Percentiles rank a stretch among this genome's conserved stretches.
These are phyloP conservation scores for Entomortierella beljakovae DNA, from an alignment of 192 early-diverging fungal genomes.

Conservation along the genomic window DNA sequence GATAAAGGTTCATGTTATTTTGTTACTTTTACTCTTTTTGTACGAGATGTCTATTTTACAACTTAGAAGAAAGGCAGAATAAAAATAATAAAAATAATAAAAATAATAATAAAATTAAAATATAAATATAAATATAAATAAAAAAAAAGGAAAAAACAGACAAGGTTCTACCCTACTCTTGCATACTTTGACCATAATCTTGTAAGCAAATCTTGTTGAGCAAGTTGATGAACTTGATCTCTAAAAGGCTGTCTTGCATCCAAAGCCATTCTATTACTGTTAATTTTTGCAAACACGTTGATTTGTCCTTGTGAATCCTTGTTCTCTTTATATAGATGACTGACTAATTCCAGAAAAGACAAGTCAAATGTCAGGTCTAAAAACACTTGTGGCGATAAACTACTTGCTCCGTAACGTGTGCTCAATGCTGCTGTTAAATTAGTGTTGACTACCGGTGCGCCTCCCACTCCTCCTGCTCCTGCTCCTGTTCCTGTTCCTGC, in stretches of 20 bases:
- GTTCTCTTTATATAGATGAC: slow-evolving; percentile 25
- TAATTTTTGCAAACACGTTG: slow-evolving; percentile 19
- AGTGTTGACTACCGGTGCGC: too few relatives aligned
- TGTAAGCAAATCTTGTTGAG: slow-evolving; percentile 35
- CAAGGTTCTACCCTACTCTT: slow-evolving; percentile 19
- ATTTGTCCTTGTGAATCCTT: slow-evolving; percentile 11
- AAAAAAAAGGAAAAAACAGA: too few relatives aligned
- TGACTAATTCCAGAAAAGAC: slow-evolving; percentile 31
- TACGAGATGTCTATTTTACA: too few relatives aligned
- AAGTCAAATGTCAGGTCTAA: slow-evolving; percentile 40
- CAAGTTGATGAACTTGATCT: slow-evolving; percentile 30
- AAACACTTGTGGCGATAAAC: slow-evolving; percentile 14
- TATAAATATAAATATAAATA: background rate
- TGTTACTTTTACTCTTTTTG: too few relatives aligned
- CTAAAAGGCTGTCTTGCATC: slow-evolving; percentile 30
- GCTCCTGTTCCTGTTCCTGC: background rate
- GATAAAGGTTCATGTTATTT: too few relatives aligned
- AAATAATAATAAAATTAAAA: background rate
- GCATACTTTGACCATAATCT: slow-evolving; percentile 41
- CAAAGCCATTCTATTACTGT: slow-evolving; percentile 38
- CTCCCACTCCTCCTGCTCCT: background rate
- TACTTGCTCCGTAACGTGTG: background rate
- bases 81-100: too few relatives aligned
- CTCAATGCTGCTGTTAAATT: background rate
- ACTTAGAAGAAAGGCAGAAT: too few relatives aligned